phyloP scores from a whole-genome alignment of 1,139 yeast species.

The Zhuliangozyma blackwelliae region DNA sequence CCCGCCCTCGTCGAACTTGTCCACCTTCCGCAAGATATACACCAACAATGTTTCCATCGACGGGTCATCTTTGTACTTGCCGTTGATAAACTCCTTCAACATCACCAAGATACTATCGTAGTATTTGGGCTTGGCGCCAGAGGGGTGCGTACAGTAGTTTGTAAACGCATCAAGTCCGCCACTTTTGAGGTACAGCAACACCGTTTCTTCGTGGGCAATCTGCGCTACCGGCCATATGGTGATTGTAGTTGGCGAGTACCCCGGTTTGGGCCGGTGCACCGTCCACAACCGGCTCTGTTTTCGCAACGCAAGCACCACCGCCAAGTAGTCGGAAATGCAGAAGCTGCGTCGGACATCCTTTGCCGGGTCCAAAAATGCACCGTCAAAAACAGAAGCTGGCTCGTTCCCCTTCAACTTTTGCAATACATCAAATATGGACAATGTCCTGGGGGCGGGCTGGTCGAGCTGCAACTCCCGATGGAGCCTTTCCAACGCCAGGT shows the following conservation, averaged over 20 bases:
- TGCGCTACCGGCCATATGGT: constrained; percentile 44
- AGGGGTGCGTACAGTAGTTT: constrained; percentile 11
- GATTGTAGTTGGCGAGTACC: constrained; percentile 41
- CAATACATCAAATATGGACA: constrained; percentile 48
- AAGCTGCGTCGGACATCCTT: too few relatives aligned
- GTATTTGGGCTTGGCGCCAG: constrained; percentile 16
- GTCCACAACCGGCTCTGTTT: constrained; percentile 48
- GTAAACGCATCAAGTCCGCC: constrained; percentile 20
- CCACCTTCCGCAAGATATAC: constrained; percentile 32
- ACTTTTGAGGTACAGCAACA: constrained; percentile 19
- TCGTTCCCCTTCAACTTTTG: constrained; percentile 12
- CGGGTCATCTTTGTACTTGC: constrained; percentile 41
- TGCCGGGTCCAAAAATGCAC: not conserved
- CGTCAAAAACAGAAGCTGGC: not conserved
- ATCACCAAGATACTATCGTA: constrained; percentile 35
- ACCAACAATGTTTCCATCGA: constrained; percentile 32
- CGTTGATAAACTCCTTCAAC: constrained; percentile 47
- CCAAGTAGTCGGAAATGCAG: constrained; percentile 28
- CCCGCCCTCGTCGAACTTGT: constrained; percentile 13
- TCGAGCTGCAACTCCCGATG: constrained; percentile 52
- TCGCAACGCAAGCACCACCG: constrained; percentile 42
- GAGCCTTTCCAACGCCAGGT: constrained; percentile 45
- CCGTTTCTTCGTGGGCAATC: constrained; percentile 20
- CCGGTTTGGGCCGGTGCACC: constrained; percentile 24
- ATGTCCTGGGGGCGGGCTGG: constrained; percentile 43